Evolutionary conservation across 2,329 filamentous ascomycete species (phyloP), one percentile per base, ranked within the genome.

Genomic region (Exophiala sp.): DNA sequence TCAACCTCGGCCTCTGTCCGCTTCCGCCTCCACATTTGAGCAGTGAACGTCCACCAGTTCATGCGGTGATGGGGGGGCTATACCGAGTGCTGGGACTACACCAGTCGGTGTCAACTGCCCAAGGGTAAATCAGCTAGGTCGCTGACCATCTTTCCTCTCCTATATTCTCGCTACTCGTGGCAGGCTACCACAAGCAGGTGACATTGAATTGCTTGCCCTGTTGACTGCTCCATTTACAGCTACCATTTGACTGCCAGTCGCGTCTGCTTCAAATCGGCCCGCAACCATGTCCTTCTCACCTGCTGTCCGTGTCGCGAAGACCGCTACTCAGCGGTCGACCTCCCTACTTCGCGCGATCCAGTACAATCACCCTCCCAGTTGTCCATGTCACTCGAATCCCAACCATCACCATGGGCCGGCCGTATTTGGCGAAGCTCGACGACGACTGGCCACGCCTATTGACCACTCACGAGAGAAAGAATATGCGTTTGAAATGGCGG

Each of bases 401-500:
- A 79, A 79, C 45, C 82, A 91, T 65, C 86, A 91, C 60, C 64
- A 70, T 58, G 66, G 66, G 5, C 66, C 71, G 0, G 65, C 71
- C 1, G 67, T 74, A 4, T 65, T 76, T 35, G 74, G 75, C 59
- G 77, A 79, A 70, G 77, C 76, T 32, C 75, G 76, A 34, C 70
- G 79, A 34, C 73, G 78, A 53, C 71, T 90, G 52, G 89, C 88
- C n/a, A 91, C 88, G 0, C 88, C 90, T 0, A 72, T 85, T 22
- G 83, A 88, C 62, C 70, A 77, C 7, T 77, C 79, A 2, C 79
- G 82, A 57, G 80, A 89, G 63, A 95, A 94, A 67, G 93, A 98
- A 68, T 98, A 98, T 71, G 93, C 93, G 11, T 98, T 98, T 65
- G 93, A 98, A 68, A 95, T 98, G 91, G 93, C 93, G 0, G 89